phyloP scores from a whole-genome alignment of 805 yeast genomes.

The Metschnikowia reukaufii region DNA sequence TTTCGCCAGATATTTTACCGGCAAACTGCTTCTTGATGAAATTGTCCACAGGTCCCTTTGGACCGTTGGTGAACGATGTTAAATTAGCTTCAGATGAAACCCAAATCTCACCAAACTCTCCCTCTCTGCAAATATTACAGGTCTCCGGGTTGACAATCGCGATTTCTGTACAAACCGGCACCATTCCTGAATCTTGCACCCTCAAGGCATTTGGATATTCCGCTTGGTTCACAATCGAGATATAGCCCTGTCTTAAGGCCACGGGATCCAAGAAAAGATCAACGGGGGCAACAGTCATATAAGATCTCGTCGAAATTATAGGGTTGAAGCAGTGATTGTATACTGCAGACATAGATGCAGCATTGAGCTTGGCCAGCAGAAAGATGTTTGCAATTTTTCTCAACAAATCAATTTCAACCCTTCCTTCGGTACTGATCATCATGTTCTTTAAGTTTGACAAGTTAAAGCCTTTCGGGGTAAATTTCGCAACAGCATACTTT shows the following conservation, averaged over 20 bases:
- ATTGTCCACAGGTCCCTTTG: slow-evolving; percentile 50
- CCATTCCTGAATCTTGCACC: slow-evolving; percentile 93
- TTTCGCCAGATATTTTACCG: slow-evolving; percentile 65
- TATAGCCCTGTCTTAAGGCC: slow-evolving; percentile 85
- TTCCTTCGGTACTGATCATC: slow-evolving; percentile 74
- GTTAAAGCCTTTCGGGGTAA: slow-evolving; percentile 60
- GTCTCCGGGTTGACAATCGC: slow-evolving; percentile 97
- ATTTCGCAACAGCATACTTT: slow-evolving; percentile 61
- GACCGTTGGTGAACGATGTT: slow-evolving; percentile 55
- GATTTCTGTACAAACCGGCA: slow-evolving; percentile 89
- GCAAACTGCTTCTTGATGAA: slow-evolving; percentile 53
- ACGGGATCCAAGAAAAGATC: slow-evolving; percentile 84
- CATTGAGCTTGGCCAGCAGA: slow-evolving; percentile 60
- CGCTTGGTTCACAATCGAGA: slow-evolving; percentile 74
- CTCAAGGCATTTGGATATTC: slow-evolving; percentile 68
- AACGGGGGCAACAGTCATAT: slow-evolving; percentile 83
- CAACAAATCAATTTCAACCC: slow-evolving; percentile 67
- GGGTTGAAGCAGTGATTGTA: slow-evolving; percentile 83
- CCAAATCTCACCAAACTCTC: slow-evolving; percentile 98
- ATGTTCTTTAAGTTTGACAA: slow-evolving; percentile 70
- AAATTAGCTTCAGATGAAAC: slow-evolving; percentile 86
- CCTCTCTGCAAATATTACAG: slow-evolving; percentile 68
- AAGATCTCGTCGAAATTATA: slow-evolving; percentile 79
- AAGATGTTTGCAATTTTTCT: slow-evolving; percentile 61
- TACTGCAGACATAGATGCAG: slow-evolving; percentile 71